Conservation (phyloP, 495 filamentous ascomycete species). For the Tuber calosporum region DNA sequence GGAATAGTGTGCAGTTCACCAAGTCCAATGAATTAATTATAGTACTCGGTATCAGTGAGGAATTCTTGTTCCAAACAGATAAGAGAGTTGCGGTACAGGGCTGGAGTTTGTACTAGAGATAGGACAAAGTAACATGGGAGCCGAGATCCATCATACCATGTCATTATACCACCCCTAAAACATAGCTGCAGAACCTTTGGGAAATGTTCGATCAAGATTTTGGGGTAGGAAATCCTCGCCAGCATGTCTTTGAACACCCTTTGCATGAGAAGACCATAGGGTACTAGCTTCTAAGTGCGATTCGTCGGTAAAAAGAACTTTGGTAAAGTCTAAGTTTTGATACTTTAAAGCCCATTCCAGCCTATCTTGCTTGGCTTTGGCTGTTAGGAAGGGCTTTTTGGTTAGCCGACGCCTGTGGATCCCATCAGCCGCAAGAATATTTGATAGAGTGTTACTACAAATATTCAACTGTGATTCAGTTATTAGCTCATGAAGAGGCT, state of each 20-base stretch:
- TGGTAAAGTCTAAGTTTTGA: background rate
- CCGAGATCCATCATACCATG: background rate
- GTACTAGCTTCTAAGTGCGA: conserved; percentile 6
- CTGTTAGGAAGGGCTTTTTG: background rate
- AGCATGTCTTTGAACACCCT: background rate
- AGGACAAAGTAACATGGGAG: conserved; percentile 9
- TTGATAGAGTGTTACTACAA: conserved; percentile 2
- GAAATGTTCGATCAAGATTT: conserved; percentile 5
- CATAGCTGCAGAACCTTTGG: background rate
- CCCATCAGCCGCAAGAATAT: conserved; percentile 1
- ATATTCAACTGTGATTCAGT: background rate
- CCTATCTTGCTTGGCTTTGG: background rate
- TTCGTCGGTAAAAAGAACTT: background rate
- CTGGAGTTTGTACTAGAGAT: background rate
- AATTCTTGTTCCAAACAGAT: background rate
- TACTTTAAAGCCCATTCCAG: background rate
- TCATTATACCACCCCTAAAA: conserved; percentile 8
- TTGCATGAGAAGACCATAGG: background rate
- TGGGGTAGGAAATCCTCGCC: background rate
- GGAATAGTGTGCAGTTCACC: background rate
- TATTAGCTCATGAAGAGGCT: conserved; percentile 4
- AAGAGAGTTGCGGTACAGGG: background rate
- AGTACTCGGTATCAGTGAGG: background rate
- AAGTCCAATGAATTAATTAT: background rate
- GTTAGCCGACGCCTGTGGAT: background rate